Evolutionary conservation across 768 basidiomycete genomes (phyloP).

Genomic region (Tubosaeta sp.): DNA sequence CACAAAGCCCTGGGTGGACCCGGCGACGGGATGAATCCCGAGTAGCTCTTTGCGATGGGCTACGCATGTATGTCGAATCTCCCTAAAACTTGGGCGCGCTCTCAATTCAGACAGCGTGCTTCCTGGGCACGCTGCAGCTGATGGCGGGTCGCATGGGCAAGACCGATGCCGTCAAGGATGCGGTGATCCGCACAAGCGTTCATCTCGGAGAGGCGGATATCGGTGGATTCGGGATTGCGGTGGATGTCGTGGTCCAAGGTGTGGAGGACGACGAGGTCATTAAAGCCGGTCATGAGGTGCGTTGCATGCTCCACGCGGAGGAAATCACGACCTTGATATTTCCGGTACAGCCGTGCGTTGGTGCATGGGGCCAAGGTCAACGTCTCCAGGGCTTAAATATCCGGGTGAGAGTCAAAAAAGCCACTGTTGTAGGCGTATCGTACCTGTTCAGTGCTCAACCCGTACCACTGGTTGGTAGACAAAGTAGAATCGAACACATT

Average conservation of each 20-base stretch:
- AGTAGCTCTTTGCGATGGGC: constrained; percentile 68
- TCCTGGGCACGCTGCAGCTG: constrained; percentile 66
- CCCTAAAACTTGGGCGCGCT: background rate
- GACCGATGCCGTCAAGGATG: constrained; percentile 50
- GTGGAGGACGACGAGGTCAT: constrained; percentile 62
- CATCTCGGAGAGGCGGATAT: constrained; percentile 57
- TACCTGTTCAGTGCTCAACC: no score
- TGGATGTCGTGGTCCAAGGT: constrained; percentile 68
- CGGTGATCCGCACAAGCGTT: constrained; percentile 59
- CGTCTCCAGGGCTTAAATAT: constrained; percentile 42
- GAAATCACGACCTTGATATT: constrained; percentile 15
- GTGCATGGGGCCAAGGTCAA: constrained; percentile 54
- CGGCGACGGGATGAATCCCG: constrained; percentile 63
- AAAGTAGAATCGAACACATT: no score
- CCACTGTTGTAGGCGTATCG: no score
- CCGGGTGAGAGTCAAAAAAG: background rate
- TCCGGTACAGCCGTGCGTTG: constrained; percentile 67
- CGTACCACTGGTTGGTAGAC: no score
- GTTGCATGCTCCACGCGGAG: constrained; percentile 25
- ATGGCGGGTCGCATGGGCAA: constrained; percentile 53
- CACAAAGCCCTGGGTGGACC: constrained; percentile 61
- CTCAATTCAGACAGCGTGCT: constrained; percentile 49
- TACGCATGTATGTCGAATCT: constrained; percentile 49
- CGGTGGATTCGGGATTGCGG: constrained; percentile 61
- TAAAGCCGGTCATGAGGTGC: constrained; percentile 67